Base-by-base conservation (phyloP, 768 basidiomycete genomes). In the Kwoniella heveanensis region DNA sequence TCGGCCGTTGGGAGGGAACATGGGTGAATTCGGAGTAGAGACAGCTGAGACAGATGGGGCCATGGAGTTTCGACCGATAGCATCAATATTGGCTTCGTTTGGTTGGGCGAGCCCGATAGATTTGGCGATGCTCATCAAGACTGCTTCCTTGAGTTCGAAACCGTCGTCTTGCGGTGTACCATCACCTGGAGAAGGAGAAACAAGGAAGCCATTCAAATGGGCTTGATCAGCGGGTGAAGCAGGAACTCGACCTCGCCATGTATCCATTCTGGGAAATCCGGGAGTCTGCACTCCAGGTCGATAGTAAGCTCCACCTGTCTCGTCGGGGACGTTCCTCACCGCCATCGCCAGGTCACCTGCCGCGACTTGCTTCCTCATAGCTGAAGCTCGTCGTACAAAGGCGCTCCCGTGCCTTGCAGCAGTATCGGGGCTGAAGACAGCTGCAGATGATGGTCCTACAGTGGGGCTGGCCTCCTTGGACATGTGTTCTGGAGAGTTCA, bases 41-140 rank as follows among this genome's bases (percentile, higher is more conserved):
- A 78, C 63, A 0, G 68, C 77, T 2, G 79, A 70, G 10, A 69
- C 72, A 8, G 72, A 78, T 22, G 70, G 70, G 2, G 70, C 66
- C 21, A 68, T 60, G 4, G 75, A 73, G 1, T 64, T 67, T 15
- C 64, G 55, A 47, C 53, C 69, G 17, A 60, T 59, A 5, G 61
- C 62, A 51, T 74, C 72, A 32, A 64, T 27, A 21, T 51, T 57
- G 21, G 25, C 46, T 19, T 68, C 64, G 3, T 92, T 88, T 2
- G 93, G 90, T 67, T 96, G 94, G 24, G 91, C 82, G 13, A 99
- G 84, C 2, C 96, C 96, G 62, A 99, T 98, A 1, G 92, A 95
- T 78, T 95, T 94, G 0, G 95, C 93, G 64, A 99, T 94, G 78
- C 92, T 95, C 0, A 90, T 89, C 92, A 98, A 93, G 30, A 99